These are phyloP conservation scores for Porodaedalea pini DNA, from an alignment of 1,284 basidiomycete genomes.

Conservation along the genomic window DNA sequence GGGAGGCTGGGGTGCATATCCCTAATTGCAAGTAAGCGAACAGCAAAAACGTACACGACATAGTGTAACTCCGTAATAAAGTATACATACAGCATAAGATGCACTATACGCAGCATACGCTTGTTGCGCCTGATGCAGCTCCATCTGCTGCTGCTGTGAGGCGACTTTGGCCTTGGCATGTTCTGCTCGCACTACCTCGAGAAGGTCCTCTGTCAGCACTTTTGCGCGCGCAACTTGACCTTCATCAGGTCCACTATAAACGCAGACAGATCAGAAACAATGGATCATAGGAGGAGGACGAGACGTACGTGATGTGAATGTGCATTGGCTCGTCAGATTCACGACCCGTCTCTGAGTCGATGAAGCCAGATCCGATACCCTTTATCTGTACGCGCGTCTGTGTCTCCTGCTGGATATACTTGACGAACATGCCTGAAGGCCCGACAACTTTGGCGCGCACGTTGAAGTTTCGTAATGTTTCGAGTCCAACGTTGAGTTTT, in stretches of 20 bases:
- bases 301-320: slow-evolving; percentile 83
- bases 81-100: slow-evolving; percentile 50
- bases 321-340: slow-evolving; percentile 93
- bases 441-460: slow-evolving; percentile 97
- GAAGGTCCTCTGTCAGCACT: slow-evolving; percentile 83
- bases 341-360: slow-evolving; percentile 89
- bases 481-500: slow-evolving; percentile 84
- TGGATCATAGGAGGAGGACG: slow-evolving; percentile 4
- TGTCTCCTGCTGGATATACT: slow-evolving; percentile 97
- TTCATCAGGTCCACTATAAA: slow-evolving; percentile 79
- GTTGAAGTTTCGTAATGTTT: slow-evolving; percentile 94
- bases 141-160: slow-evolving; percentile 73
- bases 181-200: slow-evolving; percentile 81
- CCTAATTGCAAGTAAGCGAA: slow-evolving; percentile 38
- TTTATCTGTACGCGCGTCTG: slow-evolving; percentile 98
- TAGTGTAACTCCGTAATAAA: slow-evolving; percentile 15
- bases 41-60: slow-evolving; percentile 23
- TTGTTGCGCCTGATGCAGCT: slow-evolving; percentile 74
- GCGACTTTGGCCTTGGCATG: slow-evolving; percentile 73
- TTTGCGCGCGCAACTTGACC: slow-evolving; percentile 84
- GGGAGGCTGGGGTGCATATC: slow-evolving; percentile 59
- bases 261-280: slow-evolving; percentile 17
- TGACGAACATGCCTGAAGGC: slow-evolving; percentile 93
- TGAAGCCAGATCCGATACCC: slow-evolving; percentile 91
- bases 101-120: slow-evolving; percentile 71